Base-by-base conservation (phyloP, 2,329 filamentous ascomycete species). In the Hypoxylon rubiginosum region DNA sequence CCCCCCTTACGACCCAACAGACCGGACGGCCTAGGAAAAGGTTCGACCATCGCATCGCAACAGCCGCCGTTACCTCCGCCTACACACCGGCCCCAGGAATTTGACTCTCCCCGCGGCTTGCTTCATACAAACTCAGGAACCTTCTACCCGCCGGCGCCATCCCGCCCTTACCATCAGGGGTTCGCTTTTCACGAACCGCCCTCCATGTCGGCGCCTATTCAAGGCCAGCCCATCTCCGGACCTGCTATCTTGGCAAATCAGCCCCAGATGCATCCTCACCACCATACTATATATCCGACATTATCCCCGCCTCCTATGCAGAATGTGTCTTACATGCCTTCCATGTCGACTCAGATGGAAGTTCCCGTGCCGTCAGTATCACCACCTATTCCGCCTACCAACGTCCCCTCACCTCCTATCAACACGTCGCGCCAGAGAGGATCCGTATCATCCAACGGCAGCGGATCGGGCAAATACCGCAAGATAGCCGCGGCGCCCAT, bases 401-500 rank as follows among this genome's bases (percentile, higher is more conserved):
- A 67, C 32, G 63, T 70, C 19, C 73, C 72, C 39, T 75, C 76
- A 24, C 71, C 75, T 8, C 74, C 76, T 4, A 71, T 71, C 2
- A 69, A 74, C 11, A 72, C 72, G 24, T 71, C 73, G 5, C 74
- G 77, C 17, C 74, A 77, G 2, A 75, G 79, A 57, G 75, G 73
- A 28, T 79, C 78, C 2, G 74, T 76, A 10, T 73, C 74, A 6
- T 74, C 78, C 13, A 72, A 73, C 21, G 71, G 74, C 39, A 72
- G 72, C 7, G 66, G 72, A n/a, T n/a, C n/a, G 13, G 69, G 75
- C 24, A 86, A 86, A 71, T 88, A 87, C 71, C 82, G 86, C 49
- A 88, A 87, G 75, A 83, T 89, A 41, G 86, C 88, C 66, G 86
- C 86, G 9, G 86, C 86, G 0, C 86, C 86, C 0, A 81, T 86